These are phyloP conservation scores for Nectriaceae sp. DNA, from an alignment of 2,329 filamentous ascomycete species.

Conservation along the genomic window DNA sequence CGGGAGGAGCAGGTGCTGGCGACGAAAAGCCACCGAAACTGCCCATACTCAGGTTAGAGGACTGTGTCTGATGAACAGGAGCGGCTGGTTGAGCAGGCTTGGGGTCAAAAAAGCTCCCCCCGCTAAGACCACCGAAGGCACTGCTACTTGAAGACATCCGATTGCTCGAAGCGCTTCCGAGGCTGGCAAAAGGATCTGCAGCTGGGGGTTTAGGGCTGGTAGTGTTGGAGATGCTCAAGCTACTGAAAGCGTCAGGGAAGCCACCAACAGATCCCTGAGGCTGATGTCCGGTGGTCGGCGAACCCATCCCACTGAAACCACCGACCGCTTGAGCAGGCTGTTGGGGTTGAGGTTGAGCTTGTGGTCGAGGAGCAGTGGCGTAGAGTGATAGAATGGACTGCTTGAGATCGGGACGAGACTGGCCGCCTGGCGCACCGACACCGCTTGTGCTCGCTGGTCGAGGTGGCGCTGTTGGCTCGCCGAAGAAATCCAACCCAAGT, in stretches of 20 bases:
- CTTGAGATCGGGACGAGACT: conserved; percentile 90
- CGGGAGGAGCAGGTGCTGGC: conserved; percentile 39
- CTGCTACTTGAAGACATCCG: conserved; percentile 38
- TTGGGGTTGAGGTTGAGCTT: conserved; percentile 53
- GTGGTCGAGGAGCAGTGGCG: conserved; percentile 79
- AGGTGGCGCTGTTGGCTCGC: conserved; percentile 69
- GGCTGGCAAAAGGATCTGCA: conserved; percentile 62
- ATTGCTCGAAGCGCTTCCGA: conserved; percentile 43
- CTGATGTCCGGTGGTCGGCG: conserved; percentile 55
- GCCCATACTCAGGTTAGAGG: conserved; percentile 63
- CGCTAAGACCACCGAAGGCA: conserved; percentile 58
- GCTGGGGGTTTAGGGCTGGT: conserved; percentile 45
- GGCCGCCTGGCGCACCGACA: conserved; percentile 58
- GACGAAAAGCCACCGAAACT: conserved; percentile 64
- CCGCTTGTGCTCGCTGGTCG: conserved; percentile 81
- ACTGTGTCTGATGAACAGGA: conserved; percentile 50
- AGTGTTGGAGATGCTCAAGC: conserved; percentile 46
- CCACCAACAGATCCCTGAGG: conserved; percentile 57
- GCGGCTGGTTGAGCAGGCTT: conserved; percentile 62
- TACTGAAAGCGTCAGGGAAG: conserved; percentile 73
- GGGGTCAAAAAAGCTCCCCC: conserved; percentile 82
- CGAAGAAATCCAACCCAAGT: conserved; percentile 90
- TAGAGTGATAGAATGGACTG: conserved; percentile 97
- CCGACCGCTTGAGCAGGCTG: conserved; percentile 52
- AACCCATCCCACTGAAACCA: conserved; percentile 69